Conservation (phyloP, 257 asterid species). For the Gentiana straminea region DNA sequence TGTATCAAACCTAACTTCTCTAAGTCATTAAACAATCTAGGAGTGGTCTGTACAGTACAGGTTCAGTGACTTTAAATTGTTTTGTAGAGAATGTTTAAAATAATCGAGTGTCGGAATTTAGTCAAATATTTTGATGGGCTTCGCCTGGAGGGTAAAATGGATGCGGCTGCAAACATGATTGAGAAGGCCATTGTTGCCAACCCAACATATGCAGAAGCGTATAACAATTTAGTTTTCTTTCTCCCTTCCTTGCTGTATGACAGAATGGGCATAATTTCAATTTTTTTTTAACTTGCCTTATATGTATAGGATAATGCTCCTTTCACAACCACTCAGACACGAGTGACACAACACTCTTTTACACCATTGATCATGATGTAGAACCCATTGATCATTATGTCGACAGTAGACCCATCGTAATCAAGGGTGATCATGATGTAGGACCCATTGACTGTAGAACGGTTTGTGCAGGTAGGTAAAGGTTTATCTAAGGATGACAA, state of each 20-base stretch:
- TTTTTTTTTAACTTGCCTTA: no score
- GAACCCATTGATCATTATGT: no score
- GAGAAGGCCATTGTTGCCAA: slow-evolving; percentile 96
- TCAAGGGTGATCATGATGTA: no score
- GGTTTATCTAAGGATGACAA: slow-evolving; percentile 68
- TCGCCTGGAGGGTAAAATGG: slow-evolving; percentile 86
- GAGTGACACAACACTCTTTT: no score
- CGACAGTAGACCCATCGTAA: no score
- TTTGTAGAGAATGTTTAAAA: not conserved
- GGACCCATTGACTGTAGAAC: no score
- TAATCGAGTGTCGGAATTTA: not conserved
- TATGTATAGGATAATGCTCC: no score
- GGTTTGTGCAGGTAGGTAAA: slow-evolving; percentile 95
- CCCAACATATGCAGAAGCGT: slow-evolving; percentile 99
- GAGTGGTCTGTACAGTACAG: slow-evolving; percentile 99
- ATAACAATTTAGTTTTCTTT: slow-evolving; percentile 77
- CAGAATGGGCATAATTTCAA: no score
- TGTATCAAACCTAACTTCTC: slow-evolving; percentile 94
- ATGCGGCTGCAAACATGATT: slow-evolving; percentile 95
- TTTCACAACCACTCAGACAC: no score
- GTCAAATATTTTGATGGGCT: not conserved
- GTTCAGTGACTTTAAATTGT: slow-evolving; percentile 21
- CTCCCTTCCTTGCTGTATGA: not conserved
- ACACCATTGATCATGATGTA: no score
- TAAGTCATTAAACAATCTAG: slow-evolving; percentile 96